Conservation (phyloP, 768 basidiomycete species). For the Mycena latifolia region DNA sequence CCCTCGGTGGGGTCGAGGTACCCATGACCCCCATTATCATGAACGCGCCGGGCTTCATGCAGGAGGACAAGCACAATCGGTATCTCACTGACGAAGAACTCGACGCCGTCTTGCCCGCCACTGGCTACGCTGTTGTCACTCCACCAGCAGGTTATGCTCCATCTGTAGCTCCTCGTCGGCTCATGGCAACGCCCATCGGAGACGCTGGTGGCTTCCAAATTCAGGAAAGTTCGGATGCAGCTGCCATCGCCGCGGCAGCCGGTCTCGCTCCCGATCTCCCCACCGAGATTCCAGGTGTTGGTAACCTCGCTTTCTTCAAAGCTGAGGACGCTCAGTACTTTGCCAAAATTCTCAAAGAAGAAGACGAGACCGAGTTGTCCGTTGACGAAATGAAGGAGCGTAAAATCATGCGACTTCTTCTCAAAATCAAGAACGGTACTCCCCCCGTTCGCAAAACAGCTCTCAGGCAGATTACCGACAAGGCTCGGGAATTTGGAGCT, state of each 20-base stretch:
- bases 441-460: constrained; percentile 99
- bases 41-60: constrained; percentile 89
- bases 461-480: constrained; percentile 98
- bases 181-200: constrained; percentile 67
- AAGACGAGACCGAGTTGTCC: constrained; percentile 92
- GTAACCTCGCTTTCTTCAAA: constrained; percentile 98
- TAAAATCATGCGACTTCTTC: constrained; percentile 97
- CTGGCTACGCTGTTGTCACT: constrained; percentile 92
- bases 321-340: constrained; percentile 98
- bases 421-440: constrained; percentile 99
- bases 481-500: constrained; percentile 98
- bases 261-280: constrained; percentile 94
- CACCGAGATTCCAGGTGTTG: constrained; percentile 98
- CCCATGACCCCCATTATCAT: constrained; percentile 88
- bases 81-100: constrained; percentile 97
- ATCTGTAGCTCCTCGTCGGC: constrained; percentile 71
- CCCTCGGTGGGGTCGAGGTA: constrained; percentile 57
- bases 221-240: constrained; percentile 93
- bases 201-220: constrained; percentile 93
- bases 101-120: constrained; percentile 86
- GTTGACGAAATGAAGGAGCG: constrained; percentile 99
- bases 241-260: constrained; percentile 88
- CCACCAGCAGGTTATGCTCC: constrained; percentile 96
- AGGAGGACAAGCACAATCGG: constrained; percentile 97
- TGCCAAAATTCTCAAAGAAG: constrained; percentile 94